Evolutionary conservation across 192 early-diverging fungal species (phyloP).

Genomic region (Gonapodya prolifera): DNA sequence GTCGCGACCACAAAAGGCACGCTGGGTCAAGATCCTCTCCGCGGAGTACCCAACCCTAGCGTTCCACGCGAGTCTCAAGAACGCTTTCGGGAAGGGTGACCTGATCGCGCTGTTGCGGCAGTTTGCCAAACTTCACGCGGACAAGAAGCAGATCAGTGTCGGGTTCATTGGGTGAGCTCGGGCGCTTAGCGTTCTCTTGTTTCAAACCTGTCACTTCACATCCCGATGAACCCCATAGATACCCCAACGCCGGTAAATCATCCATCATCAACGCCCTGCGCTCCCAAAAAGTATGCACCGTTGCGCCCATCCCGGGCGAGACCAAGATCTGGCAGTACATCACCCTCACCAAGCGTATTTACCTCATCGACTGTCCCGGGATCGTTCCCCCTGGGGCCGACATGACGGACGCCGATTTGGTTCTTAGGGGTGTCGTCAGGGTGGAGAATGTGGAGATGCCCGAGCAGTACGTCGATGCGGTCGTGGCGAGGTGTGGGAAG

Average conservation of each 20-base stretch:
- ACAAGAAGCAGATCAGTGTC: conserved; percentile 97
- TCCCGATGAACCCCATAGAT: background rate
- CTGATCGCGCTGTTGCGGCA: conserved; percentile 96
- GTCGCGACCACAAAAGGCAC: no score
- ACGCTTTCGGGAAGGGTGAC: conserved; percentile 98
- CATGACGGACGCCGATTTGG: conserved; percentile 89
- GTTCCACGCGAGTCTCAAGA: conserved; percentile 96
- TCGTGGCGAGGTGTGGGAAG: conserved; percentile 66
- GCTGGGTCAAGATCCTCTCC: conserved; percentile 88
- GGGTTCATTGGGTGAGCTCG: conserved; percentile 85
- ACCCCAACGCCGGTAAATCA: conserved; percentile 22
- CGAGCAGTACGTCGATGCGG: conserved; percentile 78
- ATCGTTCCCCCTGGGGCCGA: conserved; percentile 79
- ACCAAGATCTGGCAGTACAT: conserved; percentile 99
- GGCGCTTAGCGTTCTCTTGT: conserved; percentile 18
- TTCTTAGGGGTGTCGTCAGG: conserved; percentile 92
- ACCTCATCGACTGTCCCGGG: conserved; percentile 97
- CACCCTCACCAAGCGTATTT: conserved; percentile 94
- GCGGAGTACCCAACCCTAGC: conserved; percentile 90
- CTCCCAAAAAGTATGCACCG: conserved; percentile 93
- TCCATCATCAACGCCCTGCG: conserved; percentile 98
- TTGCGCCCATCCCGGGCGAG: conserved; percentile 96
- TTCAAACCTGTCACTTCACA: no score
- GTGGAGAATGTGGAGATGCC: conserved; percentile 79
- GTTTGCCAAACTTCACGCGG: conserved; percentile 84